Evolutionary conservation across 805 yeast species (phyloP), one percentile per base, ranked within the genome.

Genomic region (Candida ipomoeae): DNA sequence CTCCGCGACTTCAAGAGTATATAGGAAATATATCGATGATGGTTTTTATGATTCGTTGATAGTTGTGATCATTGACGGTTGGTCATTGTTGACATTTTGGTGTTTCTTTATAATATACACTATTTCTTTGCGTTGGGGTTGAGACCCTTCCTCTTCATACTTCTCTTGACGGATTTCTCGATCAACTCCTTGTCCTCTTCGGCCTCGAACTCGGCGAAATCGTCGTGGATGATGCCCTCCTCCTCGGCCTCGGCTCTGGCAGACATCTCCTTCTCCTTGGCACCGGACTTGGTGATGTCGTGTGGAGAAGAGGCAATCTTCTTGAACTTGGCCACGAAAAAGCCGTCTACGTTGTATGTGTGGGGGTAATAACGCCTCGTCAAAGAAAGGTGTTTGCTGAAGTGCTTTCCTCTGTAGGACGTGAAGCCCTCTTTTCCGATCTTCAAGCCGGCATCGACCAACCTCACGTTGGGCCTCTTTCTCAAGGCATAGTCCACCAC

Each of bases 331-430:
- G 99, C 99, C 52, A 94, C 99, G 69, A 75, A 94, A 80, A 94
- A 94, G 21, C 99, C 99, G 71, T 94, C 99, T 49, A 94, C 99
- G 68, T 94, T 94, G 67, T 94, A 94, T 26, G 96, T 91, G 72
- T 94, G 99, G 49, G 99, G 99, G 68, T 94, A 94, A 71, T 92
- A 94, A 69, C 99, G 83, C 76, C 96, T 83, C 2, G 98, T 91
- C 60, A 92, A 73, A 45, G 82, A 80, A 49, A 94, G 68, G 59
- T 81, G 81, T 40, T 88, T 80, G 66, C 87, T 83, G 77, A 91
- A 94, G 50, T 82, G 87, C 70, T 91, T 92, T 45, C 99, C 99
- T 67, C 98, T 80, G 75, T 79, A 94, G 37, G 91, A 84, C 5
- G 96, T 84, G 73, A 92, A 94, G 6, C 98, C 99, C 61, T 89